These are phyloP conservation scores for Venustampulla echinocandica DNA, from an alignment of 495 filamentous ascomycete species.

Conservation along the genomic window DNA sequence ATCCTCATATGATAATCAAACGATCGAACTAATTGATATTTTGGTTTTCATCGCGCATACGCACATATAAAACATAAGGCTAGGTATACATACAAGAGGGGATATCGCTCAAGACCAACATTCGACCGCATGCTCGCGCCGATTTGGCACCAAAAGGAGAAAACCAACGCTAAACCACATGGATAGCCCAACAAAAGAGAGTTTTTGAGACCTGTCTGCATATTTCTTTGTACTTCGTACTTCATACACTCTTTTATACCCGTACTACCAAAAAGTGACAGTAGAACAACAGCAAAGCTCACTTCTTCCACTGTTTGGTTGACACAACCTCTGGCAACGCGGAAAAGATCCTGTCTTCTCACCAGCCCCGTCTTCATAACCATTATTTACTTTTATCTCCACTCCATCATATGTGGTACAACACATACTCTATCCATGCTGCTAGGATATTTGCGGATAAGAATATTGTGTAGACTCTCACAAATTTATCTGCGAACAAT, in stretches of 20 bases:
- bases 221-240: not conserved
- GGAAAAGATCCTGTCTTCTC: not conserved
- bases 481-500: no score
- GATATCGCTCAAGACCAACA: conserved; percentile 1
- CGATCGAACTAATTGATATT: no score
- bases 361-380: not conserved
- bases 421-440: no score
- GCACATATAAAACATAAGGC: not conserved
- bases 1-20: no score
- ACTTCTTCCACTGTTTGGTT: not conserved
- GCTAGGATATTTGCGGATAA: no score
- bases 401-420: no score
- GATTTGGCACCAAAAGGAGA: not conserved
- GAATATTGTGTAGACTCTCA: no score
- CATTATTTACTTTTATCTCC: not conserved
- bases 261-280: not conserved
- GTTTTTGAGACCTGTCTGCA: not conserved
- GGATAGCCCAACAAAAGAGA: not conserved
- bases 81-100: conserved; percentile 2
- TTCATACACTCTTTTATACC: not conserved
- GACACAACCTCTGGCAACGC: not conserved
- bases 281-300: not conserved
- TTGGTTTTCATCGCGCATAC: not conserved
- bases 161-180: not conserved
- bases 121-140: no score